Base-by-base conservation (phyloP, 768 basidiomycete species). In the Coprinopsis marcescibilis region DNA sequence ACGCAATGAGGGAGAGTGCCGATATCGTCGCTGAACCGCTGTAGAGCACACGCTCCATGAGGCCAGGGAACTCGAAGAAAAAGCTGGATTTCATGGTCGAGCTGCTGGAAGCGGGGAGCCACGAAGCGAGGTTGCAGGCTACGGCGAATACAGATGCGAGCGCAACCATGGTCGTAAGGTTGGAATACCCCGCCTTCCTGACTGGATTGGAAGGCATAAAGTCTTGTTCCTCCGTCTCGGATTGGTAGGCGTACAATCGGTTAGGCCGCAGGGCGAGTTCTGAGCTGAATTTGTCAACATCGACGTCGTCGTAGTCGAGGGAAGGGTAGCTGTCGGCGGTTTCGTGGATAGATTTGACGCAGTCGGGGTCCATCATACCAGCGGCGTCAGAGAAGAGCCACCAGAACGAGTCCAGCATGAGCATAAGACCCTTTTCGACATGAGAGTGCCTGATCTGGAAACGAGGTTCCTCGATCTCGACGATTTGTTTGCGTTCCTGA, bases 321-420 rank as follows among this genome's bases (percentile, higher is more conserved):
- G 39, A 5, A 19, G 41, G 41, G 26, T 43, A 43, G 26, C 15
- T 26, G 27, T 6, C 41, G n/a, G 26, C 41, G 41, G 41, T 43
- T 30, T 43, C 41, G 41, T 43, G 41, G 41, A 43, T 43, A n/a
- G 41, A 27, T n/a, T n/a, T 8, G 26, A 30, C 6, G 17, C 41
- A 43, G 12, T 43, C 41, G 26, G 24, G 24, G 26, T 43, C 41
- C 26, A 43, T 27, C 41, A 43, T 43, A 4, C 8, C 24, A 30
- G 41, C 41, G 7, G 24, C 26, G 41, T 43, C 41, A 17, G 41
- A 43, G 41, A 43, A 30, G 26, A 30, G 5, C 8, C 26, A 27
- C 41, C 41, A 43, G 13, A 30, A 4, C 4, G 41, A 7, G 17
- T 43, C 41, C 14, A 43, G 41, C 14, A 30, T n/a, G 12, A 43